Evolutionary conservation across 2,329 filamentous ascomycete genomes (phyloP), one percentile per base, ranked within the genome.

Genomic region (Neospermospora avenae): DNA sequence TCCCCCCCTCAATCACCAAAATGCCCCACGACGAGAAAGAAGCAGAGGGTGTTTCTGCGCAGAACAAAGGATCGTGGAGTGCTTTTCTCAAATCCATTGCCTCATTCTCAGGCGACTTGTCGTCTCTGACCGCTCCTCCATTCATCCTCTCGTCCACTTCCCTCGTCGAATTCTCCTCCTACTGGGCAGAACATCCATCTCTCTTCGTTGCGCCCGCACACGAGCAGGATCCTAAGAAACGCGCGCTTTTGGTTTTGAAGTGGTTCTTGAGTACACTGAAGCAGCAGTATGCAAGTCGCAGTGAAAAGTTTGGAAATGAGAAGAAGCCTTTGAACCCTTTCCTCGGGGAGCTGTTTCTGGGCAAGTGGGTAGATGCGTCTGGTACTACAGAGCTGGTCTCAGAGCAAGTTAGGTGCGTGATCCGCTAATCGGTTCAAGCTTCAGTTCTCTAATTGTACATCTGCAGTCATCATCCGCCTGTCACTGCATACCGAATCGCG

Each of bases 271-370:
- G 87, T 71, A 96, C 93, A 3, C 81, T 98, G 55, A 96, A 95
- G 78, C 91, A 96, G 76, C 91, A 96, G 74, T 86, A 87, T 70
- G 84, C 84, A 60, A 85, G 80, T 70, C 81, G 83, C 61, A 96
- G 90, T 72, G 93, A 97, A 68, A 79, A 86, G 69, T 86, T 82
- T 65, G 92, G 91, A 53, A 95, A 91, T 71, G 93, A 97, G 81
- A 98, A 98, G 85, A 99, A 98, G 80, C 93, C 93, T 2, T 78
- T 99, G 61, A 98, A 99, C 73, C 95, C 95, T 0, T 98, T 99
- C 77, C 78, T 99, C 37, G 93, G 93, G 59, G 93, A 99, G 78
- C 83, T 98, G 35, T 98, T 97, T 77, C 76, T 98, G 28, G 95
- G 93, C 24, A 89, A 87, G 70, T 99, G 95, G 95, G 84, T 88